Evolutionary conservation across 805 yeast species (phyloP), one percentile per base, ranked within the genome.

Genomic region (Barnettozyma wickerhamii): DNA sequence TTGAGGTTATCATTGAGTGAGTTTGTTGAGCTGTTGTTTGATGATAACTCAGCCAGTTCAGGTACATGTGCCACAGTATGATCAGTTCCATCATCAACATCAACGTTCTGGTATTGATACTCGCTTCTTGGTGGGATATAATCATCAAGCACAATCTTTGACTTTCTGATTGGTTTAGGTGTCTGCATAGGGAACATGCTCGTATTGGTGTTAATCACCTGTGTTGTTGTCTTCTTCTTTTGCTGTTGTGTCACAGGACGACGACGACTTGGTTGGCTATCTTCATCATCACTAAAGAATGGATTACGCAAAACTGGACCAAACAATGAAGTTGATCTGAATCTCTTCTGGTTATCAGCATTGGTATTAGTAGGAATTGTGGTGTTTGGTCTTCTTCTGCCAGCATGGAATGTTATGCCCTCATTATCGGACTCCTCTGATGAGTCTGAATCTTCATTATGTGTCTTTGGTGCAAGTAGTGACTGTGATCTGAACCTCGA

Each of bases 261-360:
- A 19, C 26, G 12, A 9, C 26, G 9, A 9, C 12, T 9, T 23
- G 26, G 34, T 19, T 9, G 5, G n/a, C 15, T 12, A n/a, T 2
- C 9, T 33, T 37, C 40, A 19, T 41, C 42, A 27, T 45, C 43
- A n/a, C 41, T 40, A 33, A 48, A 49, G 41, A 52, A 51, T 35
- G 58, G 53, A 28, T 48, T 55, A 14, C 40, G 51, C 30, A 49
- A 10, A 15, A 38, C 38, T 7, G 59, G 60, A 19, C 59, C 57
- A 45, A 53, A 55, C 29, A 55, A 35, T 4, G 55, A 49, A 6
- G 50, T 30, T 4, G 61, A 55, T 46, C 61, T 51, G 31, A 45
- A 54, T 37, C 61, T 52, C 41, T 46, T 49, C 20, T 46, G 41
- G 30, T 47, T 31, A 26, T 46, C 47, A 12, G 27, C 9, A 13